phyloP scores from a whole-genome alignment of 2,329 filamentous ascomycete genomes.

The Cytospora piceae region DNA sequence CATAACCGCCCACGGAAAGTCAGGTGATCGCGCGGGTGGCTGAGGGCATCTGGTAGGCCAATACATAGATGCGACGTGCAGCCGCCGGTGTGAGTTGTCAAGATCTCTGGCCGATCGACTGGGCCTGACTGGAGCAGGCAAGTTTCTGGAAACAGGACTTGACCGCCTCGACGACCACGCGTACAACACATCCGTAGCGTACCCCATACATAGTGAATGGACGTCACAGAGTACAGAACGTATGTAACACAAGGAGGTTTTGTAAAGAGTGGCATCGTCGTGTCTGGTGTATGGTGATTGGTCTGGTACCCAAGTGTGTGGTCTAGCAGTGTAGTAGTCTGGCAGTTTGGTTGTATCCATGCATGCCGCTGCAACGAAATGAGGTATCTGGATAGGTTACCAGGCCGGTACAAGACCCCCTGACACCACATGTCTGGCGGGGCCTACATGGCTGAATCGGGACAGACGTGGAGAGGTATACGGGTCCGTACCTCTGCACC shows the following conservation, averaged over 20 bases:
- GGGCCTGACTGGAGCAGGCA: background rate
- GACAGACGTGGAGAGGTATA: background rate
- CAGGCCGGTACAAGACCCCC: too few species aligned
- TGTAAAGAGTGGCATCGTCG: too few species aligned
- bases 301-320: too few species aligned
- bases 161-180: slow-evolving; percentile 3
- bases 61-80: too few species aligned
- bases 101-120: background rate
- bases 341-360: too few species aligned
- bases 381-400: too few species aligned
- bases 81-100: background rate
- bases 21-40: too few species aligned
- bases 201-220: background rate
- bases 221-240: background rate
- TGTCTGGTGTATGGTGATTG: background rate
- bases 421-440: background rate
- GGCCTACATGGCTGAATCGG: background rate
- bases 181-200: background rate
- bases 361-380: too few species aligned
- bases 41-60: too few species aligned
- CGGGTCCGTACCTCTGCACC: background rate
- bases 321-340: too few species aligned
- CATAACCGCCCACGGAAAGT: too few species aligned
- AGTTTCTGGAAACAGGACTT: background rate
- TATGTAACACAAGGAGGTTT: background rate